Evolutionary conservation across 2,329 filamentous ascomycete genomes (phyloP).

Genomic region (Bipolaris cookei): DNA sequence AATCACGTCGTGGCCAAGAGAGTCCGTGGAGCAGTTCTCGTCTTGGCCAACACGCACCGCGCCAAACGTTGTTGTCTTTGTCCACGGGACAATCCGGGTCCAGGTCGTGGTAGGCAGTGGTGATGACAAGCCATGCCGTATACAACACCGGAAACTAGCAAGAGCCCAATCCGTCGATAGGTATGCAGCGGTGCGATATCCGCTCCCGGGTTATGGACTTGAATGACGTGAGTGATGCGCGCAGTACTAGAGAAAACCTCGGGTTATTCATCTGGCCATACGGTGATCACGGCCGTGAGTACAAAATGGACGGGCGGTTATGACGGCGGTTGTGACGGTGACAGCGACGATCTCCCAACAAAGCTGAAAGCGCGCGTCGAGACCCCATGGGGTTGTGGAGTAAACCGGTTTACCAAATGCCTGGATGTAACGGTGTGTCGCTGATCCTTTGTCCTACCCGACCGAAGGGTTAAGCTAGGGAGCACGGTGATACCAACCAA

Average conservation of each 20-base stretch:
- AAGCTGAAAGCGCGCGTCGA: not conserved
- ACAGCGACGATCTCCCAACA: not conserved
- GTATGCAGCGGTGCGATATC: constrained; percentile 5
- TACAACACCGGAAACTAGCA: constrained; percentile 3
- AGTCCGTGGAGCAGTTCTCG: constrained; percentile 1
- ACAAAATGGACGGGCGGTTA: not conserved
- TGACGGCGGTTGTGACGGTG: not conserved
- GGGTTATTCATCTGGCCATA: constrained; percentile 3
- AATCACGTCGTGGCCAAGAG: constrained; percentile 27
- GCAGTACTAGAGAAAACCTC: constrained; percentile 11
- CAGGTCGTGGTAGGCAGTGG: not conserved
- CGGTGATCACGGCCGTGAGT: constrained; percentile 3
- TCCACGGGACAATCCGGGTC: constrained; percentile 25
- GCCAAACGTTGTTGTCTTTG: constrained; percentile 1
- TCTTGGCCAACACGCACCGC: constrained; percentile 23
- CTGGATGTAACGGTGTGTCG: constrained; percentile 16
- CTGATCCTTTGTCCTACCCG: not conserved
- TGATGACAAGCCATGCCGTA: constrained; percentile 1
- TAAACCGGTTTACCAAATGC: constrained; percentile 15
- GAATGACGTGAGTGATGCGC: constrained; percentile 1
- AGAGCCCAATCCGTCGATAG: constrained; percentile 10
- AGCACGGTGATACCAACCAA: not conserved
- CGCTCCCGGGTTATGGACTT: not conserved
- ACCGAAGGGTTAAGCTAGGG: not conserved
- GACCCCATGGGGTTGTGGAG: constrained; percentile 25